Percentiles rank a stretch among this genome's conserved stretches.
Evolutionary conservation across 1,139 yeast species (phyloP).

Genomic region (Hyphopichia buzzinii): DNA sequence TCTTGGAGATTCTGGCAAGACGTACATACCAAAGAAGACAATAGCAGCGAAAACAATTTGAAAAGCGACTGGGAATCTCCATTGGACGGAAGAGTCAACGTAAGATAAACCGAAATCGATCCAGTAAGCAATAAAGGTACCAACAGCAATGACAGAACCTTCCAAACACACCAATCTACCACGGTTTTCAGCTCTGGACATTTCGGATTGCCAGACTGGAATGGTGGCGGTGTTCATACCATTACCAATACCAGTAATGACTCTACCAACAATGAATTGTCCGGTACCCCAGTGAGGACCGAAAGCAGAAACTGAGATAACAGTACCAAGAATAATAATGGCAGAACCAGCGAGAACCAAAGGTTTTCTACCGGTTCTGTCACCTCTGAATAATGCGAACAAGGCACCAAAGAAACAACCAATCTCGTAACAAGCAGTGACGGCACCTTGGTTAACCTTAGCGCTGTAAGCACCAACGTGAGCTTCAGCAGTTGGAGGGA

Average conservation of each 20-base stretch:
- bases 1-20: conserved; percentile 71
- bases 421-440: conserved; percentile 68
- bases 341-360: conserved; percentile 38
- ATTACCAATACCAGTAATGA: conserved; percentile 45
- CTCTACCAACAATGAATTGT: conserved; percentile 46
- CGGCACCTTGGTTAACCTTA: conserved; percentile 61
- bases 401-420: conserved; percentile 63
- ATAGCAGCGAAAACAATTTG: conserved; percentile 41
- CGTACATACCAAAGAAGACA: conserved; percentile 34
- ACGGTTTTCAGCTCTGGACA: conserved; percentile 28
- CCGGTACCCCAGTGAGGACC: conserved; percentile 27
- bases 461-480: conserved; percentile 27
- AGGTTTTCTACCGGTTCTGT: conserved; percentile 46
- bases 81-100: conserved; percentile 48
- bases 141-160: conserved; percentile 62
- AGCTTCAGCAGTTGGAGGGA: conserved; percentile 46
- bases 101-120: conserved; percentile 70
- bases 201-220: conserved; percentile 42
- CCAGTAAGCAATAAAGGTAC: conserved; percentile 45
- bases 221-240: conserved; percentile 34
- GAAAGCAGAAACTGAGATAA: conserved; percentile 40
- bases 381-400: conserved; percentile 30
- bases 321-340: conserved; percentile 43
- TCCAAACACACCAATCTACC: conserved; percentile 22
- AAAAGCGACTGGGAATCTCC: conserved; percentile 50